Base-by-base conservation (phyloP, 148 eudicot species). In the Nepenthes mirabilis region DNA sequence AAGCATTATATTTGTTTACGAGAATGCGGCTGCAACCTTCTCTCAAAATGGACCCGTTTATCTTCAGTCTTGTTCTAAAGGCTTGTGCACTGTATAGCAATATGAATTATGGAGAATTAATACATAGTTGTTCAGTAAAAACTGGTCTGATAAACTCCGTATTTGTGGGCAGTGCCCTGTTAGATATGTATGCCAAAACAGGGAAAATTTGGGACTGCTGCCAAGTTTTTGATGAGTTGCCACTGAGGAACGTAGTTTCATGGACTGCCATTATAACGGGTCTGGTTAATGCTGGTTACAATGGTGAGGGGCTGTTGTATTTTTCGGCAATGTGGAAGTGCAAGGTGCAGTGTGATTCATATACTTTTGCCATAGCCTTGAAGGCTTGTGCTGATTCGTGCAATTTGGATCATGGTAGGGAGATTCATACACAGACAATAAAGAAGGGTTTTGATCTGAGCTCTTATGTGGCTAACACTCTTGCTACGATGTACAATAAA, bases 221-320 rank as follows among this genome's bases (percentile, higher is more conserved):
- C 75, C 70, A 54, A 69, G 77, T 85, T 45, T 91, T 91, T 61
- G 81, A 78, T 58, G 86, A 85, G 71, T 85, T 91, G 93, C 93
- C 93, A 1, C 74, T 74, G 49, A 87, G 87, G 59, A 91, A 91
- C 79, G 93, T 85, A 7, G 93, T 87, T 56, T 81, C 93, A 7
- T 91, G 97, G 97, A 91, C 97, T 49, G 85, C 95, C 40, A 65
- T 83, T 43, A 91, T 91, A 63, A 78, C 90, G 2, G 97, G 97
- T 57, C 73, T 91, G 58, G 97, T 87, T 53, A 85, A 73, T 54
- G 70, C 79, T 11, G 95, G 97, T 55, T 68, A 72, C 43, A 72
- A 72, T 66, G 67, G 67, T 54, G 80, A 74, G 63, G 97, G 86
- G 3, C 66, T 91, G 70, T 47, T 58, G 62, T 85, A 81, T 78